Evolutionary conservation across 129 eudicot species (phyloP), one percentile per base, ranked within the genome.

Genomic region (Flaveria sonorensis): DNA sequence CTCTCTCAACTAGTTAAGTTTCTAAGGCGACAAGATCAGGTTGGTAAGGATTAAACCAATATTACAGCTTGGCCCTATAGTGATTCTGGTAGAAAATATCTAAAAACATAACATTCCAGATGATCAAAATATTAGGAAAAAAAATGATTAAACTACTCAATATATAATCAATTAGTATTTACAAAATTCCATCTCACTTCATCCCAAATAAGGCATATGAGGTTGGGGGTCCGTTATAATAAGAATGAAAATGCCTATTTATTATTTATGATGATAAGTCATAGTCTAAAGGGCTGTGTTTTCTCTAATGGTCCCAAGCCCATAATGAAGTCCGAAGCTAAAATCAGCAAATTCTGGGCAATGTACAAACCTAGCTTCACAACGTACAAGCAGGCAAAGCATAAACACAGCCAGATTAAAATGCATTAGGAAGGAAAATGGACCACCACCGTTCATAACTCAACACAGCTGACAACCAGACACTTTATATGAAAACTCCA

Each of bases 401-500:
- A 24, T 24, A 39, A 72, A 28, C 81, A 50, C 45, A 26, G 83
- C 28, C 47, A n/a, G 47, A 15, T 42, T 65, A 63, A 39, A 69
- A 71, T 53, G 26, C 48, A 40, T 30, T 18, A 65, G 18, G 3
- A 65, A 66, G 43, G 66, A 53, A 20, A 52, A 4, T 73, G 71
- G 84, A 74, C 80, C 84, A 66, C 84, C 71, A 66, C 45, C 11
- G 74, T 67, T 46, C 63, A 74, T 43, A 8, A 28, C 42, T 59
- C 26, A 26, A 23, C 59, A 52, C 69, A 73, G 65, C 20, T 43
- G 73, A 39, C 69, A 67, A 80, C 79, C 52, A 73, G 74, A 57
- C 43, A 73, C 73, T 51, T 63, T 32, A 80, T 56, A 77, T 78
- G 62, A 43, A 46, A 19, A 21, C 46, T 70, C n/a, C 39, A 59